phyloP scores from a whole-genome alignment of 495 filamentous ascomycete species.

The Copromyces sp. region DNA sequence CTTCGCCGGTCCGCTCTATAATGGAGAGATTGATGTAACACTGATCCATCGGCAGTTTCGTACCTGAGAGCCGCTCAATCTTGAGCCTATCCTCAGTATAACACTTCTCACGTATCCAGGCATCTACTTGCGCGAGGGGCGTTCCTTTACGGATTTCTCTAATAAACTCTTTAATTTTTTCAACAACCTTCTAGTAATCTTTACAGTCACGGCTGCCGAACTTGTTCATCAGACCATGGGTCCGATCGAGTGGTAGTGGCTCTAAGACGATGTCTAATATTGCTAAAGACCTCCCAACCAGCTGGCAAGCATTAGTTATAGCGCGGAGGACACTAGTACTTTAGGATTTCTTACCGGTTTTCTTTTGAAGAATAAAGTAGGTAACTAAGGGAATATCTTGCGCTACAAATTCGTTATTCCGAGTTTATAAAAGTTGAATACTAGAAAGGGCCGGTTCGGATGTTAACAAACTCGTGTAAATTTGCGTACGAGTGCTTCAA shows the following conservation, averaged over 20 bases:
- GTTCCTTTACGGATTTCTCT: conserved; percentile 11
- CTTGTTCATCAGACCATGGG: conserved; percentile 18
- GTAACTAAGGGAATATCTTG: conserved; percentile 13
- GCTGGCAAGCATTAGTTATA: conserved; percentile 10
- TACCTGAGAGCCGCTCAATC: conserved; percentile 29
- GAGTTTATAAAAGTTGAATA: conserved; percentile 11
- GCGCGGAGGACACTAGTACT: neutral
- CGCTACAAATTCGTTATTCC: conserved; percentile 7
- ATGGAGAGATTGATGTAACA: conserved; percentile 29
- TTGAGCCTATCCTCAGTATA: conserved; percentile 17
- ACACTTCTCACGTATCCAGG: conserved; percentile 12
- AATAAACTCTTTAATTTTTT: conserved; percentile 13
- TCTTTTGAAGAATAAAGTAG: conserved; percentile 3
- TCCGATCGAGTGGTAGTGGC: conserved; percentile 17
- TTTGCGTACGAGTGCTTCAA: neutral
- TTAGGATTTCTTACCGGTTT: conserved; percentile 8
- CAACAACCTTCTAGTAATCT: conserved; percentile 13
- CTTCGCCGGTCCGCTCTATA: conserved; percentile 10
- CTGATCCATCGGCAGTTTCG: conserved; percentile 19
- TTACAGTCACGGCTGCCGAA: conserved; percentile 10
- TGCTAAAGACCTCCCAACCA: conserved; percentile 5
- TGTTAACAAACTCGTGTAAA: conserved; percentile 5
- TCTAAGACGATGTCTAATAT: conserved; percentile 12
- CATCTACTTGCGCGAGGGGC: neutral
- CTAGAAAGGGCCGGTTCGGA: neutral